A percentile compares a stretch with the other conserved stretches of the same genome.
Conservation (phyloP, 371 early-diverging fungal species). For the Dichotomocladium elegans region DNA sequence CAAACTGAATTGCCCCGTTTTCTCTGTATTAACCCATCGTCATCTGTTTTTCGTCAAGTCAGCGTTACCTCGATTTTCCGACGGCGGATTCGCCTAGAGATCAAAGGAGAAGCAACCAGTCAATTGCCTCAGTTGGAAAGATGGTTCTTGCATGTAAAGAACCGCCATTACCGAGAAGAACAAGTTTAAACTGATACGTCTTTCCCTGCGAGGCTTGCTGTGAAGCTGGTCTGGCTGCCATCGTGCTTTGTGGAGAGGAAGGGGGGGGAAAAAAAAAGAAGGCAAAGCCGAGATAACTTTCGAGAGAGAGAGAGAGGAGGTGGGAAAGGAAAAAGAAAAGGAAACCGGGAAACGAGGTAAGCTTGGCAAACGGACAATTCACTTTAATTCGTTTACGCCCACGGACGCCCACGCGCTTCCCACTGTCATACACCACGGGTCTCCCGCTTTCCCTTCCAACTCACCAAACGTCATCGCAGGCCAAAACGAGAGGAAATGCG, state of each 20-base stretch:
- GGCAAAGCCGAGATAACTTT: neutral
- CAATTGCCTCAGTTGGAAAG: too few species aligned
- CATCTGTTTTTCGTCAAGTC: neutral
- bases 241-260: neutral
- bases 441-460: too few species aligned
- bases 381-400: too few species aligned
- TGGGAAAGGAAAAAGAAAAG: conserved; percentile 1
- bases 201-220: conserved; percentile 43
- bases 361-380: too few species aligned
- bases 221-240: conserved; percentile 32
- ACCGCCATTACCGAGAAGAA: conserved; percentile 73
- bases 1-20: conserved; percentile 44
- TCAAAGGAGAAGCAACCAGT: neutral
- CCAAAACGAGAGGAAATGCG: too few species aligned
- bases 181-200: conserved; percentile 76
- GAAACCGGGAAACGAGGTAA: too few species aligned
- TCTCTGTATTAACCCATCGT: neutral
- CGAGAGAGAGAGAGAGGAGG: conserved; percentile 3
- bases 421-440: too few species aligned
- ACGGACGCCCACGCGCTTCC: too few species aligned
- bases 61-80: conserved; percentile 77
- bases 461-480: too few species aligned
- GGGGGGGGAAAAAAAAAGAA: neutral
- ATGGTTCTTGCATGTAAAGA: too few species aligned
- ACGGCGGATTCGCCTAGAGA: conserved; percentile 82